phyloP scores from a whole-genome alignment of 257 asterid species.

The Coffea canephora region DNA sequence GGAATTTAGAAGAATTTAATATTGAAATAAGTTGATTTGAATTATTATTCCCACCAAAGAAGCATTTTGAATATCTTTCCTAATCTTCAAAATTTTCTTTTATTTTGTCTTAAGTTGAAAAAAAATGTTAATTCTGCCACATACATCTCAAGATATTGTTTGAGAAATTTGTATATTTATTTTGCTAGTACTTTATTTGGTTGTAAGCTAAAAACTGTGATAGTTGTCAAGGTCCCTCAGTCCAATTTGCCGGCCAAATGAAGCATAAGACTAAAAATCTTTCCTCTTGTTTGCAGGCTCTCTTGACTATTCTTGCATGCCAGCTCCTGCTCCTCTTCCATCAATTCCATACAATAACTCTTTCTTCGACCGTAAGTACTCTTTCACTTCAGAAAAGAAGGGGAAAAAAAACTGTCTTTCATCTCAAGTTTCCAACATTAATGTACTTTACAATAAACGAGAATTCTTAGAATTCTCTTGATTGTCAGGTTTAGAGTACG shows the following conservation, averaged over 20 bases:
- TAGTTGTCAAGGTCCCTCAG: too few relatives aligned
- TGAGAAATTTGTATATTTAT: neutral
- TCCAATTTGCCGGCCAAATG: neutral
- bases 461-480: too few relatives aligned
- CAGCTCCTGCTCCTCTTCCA: slow-evolving; percentile 68
- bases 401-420: neutral
- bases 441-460: neutral
- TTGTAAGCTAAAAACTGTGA: neutral
- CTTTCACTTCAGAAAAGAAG: neutral
- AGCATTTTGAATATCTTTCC: too few relatives aligned
- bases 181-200: neutral
- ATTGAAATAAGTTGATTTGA: neutral
- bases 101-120: neutral
- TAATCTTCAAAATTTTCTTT: neutral
- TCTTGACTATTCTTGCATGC: slow-evolving; percentile 75
- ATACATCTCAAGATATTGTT: neutral
- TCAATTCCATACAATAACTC: slow-evolving; percentile 51
- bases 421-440: neutral
- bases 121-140: neutral
- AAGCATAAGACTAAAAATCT: too few relatives aligned
- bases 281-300: slow-evolving; percentile 42
- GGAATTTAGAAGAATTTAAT: too few relatives aligned
- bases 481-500: too few relatives aligned
- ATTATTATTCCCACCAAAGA: neutral
- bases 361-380: slow-evolving; percentile 54